Percentiles rank a stretch among this genome's conserved stretches.
Evolutionary conservation across 495 filamentous ascomycete species (phyloP).

Genomic region (Talaromyces trachyspermus): DNA sequence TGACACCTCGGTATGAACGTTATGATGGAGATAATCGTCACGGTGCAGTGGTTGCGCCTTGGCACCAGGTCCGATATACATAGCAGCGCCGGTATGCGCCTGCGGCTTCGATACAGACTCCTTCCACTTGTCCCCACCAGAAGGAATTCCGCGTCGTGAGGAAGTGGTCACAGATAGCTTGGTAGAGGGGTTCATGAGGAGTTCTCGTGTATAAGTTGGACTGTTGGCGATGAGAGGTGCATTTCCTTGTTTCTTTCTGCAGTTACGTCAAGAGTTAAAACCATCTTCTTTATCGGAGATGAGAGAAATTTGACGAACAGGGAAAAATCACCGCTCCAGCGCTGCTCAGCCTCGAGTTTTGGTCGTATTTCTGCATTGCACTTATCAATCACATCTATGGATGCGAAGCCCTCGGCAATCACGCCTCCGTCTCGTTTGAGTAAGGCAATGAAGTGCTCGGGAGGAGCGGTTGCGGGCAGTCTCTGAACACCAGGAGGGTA

Average conservation of each 20-base stretch:
- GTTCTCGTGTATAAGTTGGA: conserved; percentile 17
- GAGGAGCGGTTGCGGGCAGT: not conserved
- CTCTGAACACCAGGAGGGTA: not conserved
- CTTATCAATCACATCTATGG: conserved; percentile 6
- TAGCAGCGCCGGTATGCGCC: conserved; percentile 17
- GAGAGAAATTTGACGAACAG: not conserved
- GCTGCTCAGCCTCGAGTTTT: not conserved
- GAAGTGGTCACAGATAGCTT: conserved; percentile 16
- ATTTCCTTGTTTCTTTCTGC: conserved; percentile 18
- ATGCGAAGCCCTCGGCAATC: conserved; percentile 8
- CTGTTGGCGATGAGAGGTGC: conserved; percentile 17
- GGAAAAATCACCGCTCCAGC: conserved; percentile 13
- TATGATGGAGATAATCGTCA: conserved; percentile 25
- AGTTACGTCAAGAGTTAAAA: not conserved
- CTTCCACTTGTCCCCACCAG: conserved; percentile 17
- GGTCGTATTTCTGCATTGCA: conserved; percentile 5
- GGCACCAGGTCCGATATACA: conserved; percentile 25
- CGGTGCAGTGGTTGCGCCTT: conserved; percentile 26
- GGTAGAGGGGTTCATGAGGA: conserved; percentile 22
- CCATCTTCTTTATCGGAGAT: not conserved
- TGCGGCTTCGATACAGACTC: conserved; percentile 21
- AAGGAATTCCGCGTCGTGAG: conserved; percentile 17
- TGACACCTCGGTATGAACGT: conserved; percentile 5
- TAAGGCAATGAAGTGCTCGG: not conserved
- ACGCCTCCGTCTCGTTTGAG: conserved; percentile 13